Base-by-base conservation (phyloP, 768 basidiomycete species). In the Termitomyces sp. region DNA sequence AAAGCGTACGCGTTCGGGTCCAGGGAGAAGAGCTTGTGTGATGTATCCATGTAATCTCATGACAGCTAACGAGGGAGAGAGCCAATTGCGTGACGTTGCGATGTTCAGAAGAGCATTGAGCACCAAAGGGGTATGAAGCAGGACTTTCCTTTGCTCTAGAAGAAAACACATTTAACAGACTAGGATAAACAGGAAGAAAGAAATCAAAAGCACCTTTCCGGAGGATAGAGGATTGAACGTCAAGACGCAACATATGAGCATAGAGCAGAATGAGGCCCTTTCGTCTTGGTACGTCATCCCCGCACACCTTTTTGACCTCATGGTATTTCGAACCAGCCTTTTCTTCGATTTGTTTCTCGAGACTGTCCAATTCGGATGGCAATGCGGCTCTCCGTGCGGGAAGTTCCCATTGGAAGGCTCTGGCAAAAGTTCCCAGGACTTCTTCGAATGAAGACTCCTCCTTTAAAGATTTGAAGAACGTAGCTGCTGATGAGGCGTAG, bases 31-130 rank as follows among this genome's bases (percentile, higher is more conserved):
- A 0, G 92, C 97, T 72, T 99, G 97, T 0, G 84, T 79, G 34
- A 99, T 76, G 69, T 85, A 84, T 4, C 90, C 83, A 61, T 95
- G 88, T 27, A 99, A 73, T 39, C 86, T 87, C 83, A 97, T 89
- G 63, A 86, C 77, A 30, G 81, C 75, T 37, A 95, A 74, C 0
- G 91, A 86, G 1, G 93, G 88, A 5, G 80, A 66, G 9, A 98
- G 83, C 95, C 95, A 99, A 66, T 85, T 93, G 61, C 94, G 91
- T 0, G 94, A 81, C 19, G 90, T 79, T 0, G 89, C 79, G 59
- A 97, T 90, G 62, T 83, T 88, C 52, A 95, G 79, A 25, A 98
- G 76, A 0, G 94, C 91, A 46, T 80, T 89, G 28, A 96, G 79
- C 5, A 96, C 72, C 14, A 79, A 68, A 5, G 91, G 92, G 0